Percentiles rank a stretch among this genome's conserved stretches.
phyloP scores from a whole-genome alignment of 352 stramenopile species.

The Pythium insidiosum region DNA sequence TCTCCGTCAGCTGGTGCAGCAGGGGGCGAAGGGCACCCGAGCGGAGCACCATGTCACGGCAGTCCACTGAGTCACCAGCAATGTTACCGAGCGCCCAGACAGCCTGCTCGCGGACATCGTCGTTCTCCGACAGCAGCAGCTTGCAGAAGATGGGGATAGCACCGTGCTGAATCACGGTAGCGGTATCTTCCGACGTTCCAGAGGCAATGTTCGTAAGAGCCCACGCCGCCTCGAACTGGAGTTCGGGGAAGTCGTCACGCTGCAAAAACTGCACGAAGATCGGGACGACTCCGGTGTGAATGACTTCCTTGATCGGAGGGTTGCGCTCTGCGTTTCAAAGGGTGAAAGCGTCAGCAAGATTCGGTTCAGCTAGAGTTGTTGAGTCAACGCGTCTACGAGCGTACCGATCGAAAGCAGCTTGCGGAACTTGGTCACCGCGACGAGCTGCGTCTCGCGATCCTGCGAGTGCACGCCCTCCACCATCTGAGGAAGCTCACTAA shows the following conservation, averaged over 20 bases:
- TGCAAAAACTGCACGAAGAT: constrained; percentile 98
- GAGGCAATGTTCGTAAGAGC: constrained; percentile 99
- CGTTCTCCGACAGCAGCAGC: constrained; percentile 93
- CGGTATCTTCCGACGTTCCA: constrained; percentile 96
- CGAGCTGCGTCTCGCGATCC: constrained; percentile 90
- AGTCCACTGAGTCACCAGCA: constrained; percentile 96
- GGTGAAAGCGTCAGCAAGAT: too few species aligned
- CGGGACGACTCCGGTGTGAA: constrained; percentile 96
- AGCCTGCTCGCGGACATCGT: constrained; percentile 94
- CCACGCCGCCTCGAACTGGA: constrained; percentile 99
- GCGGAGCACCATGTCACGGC: constrained; percentile 94
- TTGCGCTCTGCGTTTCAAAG: constrained; percentile 97
- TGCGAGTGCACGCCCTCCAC: constrained; percentile 89
- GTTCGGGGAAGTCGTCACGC: constrained; percentile 87
- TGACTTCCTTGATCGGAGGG: constrained; percentile 98
- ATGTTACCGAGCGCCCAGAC: constrained; percentile 99
- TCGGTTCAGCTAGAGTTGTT: too few species aligned
- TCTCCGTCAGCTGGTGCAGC: constrained; percentile 92
- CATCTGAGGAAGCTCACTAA: constrained; percentile 94
- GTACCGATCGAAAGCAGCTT: constrained; percentile 96
- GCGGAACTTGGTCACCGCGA: constrained; percentile 97
- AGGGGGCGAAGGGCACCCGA: constrained; percentile 91
- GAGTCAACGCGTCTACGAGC: constrained; percentile 1
- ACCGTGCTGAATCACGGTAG: constrained; percentile 95
- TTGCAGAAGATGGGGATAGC: constrained; percentile 97